A percentile compares a stretch with the other conserved stretches of the same genome.
Evolutionary conservation across 495 filamentous ascomycete species (phyloP).

Genomic region (Annulohypoxylon nitens): DNA sequence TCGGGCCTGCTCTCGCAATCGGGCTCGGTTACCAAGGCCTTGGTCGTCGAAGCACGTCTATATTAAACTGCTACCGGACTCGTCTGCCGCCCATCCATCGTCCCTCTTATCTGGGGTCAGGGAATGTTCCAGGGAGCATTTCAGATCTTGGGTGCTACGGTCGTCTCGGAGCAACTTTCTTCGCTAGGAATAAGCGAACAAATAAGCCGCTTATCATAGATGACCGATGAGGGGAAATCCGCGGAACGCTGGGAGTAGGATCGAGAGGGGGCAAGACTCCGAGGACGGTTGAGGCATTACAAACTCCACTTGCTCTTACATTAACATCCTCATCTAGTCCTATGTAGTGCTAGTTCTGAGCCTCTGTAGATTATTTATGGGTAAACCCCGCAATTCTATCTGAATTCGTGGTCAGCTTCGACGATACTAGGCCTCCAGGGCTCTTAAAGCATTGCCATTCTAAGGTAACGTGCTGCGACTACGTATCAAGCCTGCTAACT

Average conservation of each 20-base stretch:
- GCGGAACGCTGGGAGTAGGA: constrained; percentile 21
- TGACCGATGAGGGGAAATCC: constrained; percentile 33
- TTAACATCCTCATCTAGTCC: constrained; percentile 32
- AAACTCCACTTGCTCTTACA: constrained; percentile 38
- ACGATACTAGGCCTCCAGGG: constrained; percentile 29
- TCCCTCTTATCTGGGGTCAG: constrained; percentile 27
- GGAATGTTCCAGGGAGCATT: constrained; percentile 23
- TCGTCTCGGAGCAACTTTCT: constrained; percentile 34
- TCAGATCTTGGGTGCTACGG: constrained; percentile 39
- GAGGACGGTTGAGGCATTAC: constrained; percentile 22
- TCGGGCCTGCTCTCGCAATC: constrained; percentile 21
- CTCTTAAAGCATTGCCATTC: constrained; percentile 25
- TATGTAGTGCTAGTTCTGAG: constrained; percentile 32
- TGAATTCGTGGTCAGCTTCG: constrained; percentile 40
- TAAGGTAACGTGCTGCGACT: constrained; percentile 26
- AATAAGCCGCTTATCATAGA: constrained; percentile 34
- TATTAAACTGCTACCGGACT: constrained; percentile 30
- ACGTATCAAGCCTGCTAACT: neutral
- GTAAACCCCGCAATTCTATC: constrained; percentile 42
- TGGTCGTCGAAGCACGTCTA: constrained; percentile 4
- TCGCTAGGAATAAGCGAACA: constrained; percentile 43
- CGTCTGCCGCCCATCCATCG: constrained; percentile 29
- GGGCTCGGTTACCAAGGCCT: constrained; percentile 15
- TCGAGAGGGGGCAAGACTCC: constrained; percentile 16
- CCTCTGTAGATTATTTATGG: constrained; percentile 42